phyloP scores from a whole-genome alignment of 331 rosid species.

The Quercus tomentella region DNA sequence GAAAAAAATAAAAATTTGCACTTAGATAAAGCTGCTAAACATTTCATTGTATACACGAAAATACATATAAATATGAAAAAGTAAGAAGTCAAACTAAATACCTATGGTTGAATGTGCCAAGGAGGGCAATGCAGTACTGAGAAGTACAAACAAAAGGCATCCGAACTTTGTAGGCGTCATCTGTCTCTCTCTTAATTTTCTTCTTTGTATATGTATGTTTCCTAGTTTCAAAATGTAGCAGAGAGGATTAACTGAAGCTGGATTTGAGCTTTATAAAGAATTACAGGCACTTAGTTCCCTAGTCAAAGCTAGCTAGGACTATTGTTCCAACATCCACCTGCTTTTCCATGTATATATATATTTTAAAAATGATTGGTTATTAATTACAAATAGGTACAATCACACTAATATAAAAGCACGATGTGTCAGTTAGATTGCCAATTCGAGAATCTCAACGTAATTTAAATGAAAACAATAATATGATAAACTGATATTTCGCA shows the following conservation, averaged over 20 bases:
- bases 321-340: constrained; percentile 35
- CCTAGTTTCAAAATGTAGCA: constrained; percentile 3
- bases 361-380: neutral
- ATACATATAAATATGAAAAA: neutral
- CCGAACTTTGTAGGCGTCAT: constrained; percentile 17
- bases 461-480: neutral
- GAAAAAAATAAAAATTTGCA: neutral
- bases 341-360: neutral
- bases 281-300: neutral
- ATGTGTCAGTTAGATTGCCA: constrained; percentile 18
- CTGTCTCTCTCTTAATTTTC: neutral
- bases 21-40: neutral
- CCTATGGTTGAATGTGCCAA: constrained; percentile 20
- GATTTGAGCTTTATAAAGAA: constrained; percentile 5
- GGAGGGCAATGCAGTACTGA: constrained; percentile 24
- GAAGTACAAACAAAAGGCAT: constrained; percentile 25
- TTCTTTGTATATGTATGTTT: neutral
- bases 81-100: neutral
- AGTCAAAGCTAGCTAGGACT: constrained; percentile 17
- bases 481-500: neutral
- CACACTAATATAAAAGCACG: neutral
- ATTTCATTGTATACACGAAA: neutral
- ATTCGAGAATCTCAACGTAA: neutral
- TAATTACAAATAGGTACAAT: neutral
- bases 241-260: constrained; percentile 7